These are phyloP conservation scores for Rhododendron mucronatum DNA, from an alignment of 148 eudicot genomes.

Conservation along the genomic window DNA sequence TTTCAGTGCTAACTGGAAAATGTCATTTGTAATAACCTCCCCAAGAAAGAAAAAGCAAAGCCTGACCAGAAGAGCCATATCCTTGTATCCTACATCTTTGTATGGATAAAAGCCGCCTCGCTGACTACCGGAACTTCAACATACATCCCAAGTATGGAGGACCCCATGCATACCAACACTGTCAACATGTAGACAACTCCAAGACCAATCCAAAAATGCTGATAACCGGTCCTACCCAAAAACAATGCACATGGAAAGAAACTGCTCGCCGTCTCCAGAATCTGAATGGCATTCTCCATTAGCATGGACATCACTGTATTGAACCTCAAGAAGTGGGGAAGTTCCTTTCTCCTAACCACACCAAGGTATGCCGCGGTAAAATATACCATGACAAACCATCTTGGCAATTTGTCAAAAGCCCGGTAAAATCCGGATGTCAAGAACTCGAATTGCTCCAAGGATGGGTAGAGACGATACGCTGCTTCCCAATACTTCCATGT, in stretches of 20 bases:
- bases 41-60: not conserved
- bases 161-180: conserved; percentile 59
- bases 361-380: conserved; percentile 68
- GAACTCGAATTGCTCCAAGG: conserved; percentile 62
- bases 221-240: conserved; percentile 68
- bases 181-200: conserved; percentile 62
- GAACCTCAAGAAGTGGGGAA: conserved; percentile 95
- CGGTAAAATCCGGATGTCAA: conserved; percentile 59
- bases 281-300: conserved; percentile 73
- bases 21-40: not conserved
- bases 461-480: conserved; percentile 71
- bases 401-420: conserved; percentile 55
- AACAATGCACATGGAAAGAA: conserved; percentile 69
- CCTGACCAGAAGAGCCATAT: not conserved
- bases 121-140: conserved; percentile 77
- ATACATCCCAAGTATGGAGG: conserved; percentile 76
- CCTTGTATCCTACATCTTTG: not conserved
- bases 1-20: not conserved
- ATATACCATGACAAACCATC: conserved; percentile 72
- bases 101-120: conserved; percentile 80
- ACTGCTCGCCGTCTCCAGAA: conserved; percentile 53
- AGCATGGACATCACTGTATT: conserved; percentile 85
- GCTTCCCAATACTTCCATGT: conserved; percentile 87
- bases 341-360: conserved; percentile 74
- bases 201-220: conserved; percentile 74